phyloP scores from a whole-genome alignment of 768 basidiomycete genomes.

The Termitomyces sp. region DNA sequence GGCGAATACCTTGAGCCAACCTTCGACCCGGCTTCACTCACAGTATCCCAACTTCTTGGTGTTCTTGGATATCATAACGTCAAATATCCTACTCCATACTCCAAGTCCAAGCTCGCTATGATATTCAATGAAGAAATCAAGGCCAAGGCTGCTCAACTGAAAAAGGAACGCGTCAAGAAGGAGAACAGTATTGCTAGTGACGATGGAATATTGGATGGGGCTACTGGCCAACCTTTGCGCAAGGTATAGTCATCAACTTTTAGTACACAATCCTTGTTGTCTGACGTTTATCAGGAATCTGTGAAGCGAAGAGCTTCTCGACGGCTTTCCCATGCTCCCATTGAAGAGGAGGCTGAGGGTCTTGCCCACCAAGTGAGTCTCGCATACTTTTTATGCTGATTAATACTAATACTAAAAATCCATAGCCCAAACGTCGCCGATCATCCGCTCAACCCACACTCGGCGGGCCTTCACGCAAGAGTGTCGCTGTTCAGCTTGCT shows the following conservation, averaged over 20 bases:
- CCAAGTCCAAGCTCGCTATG: conserved; percentile 73
- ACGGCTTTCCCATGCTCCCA: conserved; percentile 57
- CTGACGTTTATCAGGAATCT: conserved; percentile 15
- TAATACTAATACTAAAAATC: conserved; percentile 4
- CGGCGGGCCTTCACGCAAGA: conserved; percentile 41
- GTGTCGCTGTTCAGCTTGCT: conserved; percentile 32
- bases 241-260: not conserved
- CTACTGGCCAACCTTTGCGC: conserved; percentile 67
- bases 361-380: conserved; percentile 57
- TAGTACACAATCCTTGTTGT: not conserved
- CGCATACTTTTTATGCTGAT: not conserved
- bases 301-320: conserved; percentile 56
- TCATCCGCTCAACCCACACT: conserved; percentile 75
- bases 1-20: conserved; percentile 80
- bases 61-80: conserved; percentile 76
- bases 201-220: conserved; percentile 77
- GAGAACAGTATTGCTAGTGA: conserved; percentile 74
- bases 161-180: conserved; percentile 60
- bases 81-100: conserved; percentile 68
- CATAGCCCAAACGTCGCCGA: conserved; percentile 73
- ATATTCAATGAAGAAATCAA: conserved; percentile 79
- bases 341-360: conserved; percentile 42
- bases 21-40: conserved; percentile 71
- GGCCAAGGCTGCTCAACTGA: conserved; percentile 50
- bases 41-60: conserved; percentile 78